phyloP scores from a whole-genome alignment of 148 eudicot genomes.

The Rhododendron simsii region DNA sequence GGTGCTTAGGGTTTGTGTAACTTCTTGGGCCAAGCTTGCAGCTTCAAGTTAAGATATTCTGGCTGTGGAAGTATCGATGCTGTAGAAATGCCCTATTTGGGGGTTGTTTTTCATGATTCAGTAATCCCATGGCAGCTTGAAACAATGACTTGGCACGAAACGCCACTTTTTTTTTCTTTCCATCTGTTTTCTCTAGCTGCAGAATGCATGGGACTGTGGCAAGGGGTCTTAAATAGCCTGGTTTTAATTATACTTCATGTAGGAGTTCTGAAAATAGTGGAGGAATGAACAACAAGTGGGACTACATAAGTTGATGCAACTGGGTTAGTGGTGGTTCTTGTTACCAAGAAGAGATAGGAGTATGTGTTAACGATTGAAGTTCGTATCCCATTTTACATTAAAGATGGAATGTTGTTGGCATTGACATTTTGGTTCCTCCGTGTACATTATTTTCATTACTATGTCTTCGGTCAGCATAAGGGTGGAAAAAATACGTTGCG shows the following conservation, averaged over 20 bases:
- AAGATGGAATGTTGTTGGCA: not conserved
- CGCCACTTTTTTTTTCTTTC: not conserved
- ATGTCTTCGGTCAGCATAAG: not conserved
- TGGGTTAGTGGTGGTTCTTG: not conserved
- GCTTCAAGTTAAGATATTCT: not conserved
- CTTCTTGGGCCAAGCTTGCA: slow-evolving; percentile 1
- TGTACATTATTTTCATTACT: not conserved
- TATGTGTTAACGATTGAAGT: not conserved
- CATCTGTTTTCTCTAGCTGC: too few relatives aligned
- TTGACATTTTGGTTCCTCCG: not conserved
- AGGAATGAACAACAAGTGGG: not conserved
- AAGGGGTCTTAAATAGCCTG: not conserved
- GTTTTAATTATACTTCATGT: not conserved
- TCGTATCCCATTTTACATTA: not conserved
- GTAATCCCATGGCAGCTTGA: not conserved
- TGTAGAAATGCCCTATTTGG: not conserved
- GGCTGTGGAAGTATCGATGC: not conserved
- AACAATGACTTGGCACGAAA: not conserved
- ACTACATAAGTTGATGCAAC: not conserved
- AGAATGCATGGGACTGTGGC: not conserved
- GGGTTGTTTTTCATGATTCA: not conserved
- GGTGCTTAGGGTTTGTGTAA: not conserved
- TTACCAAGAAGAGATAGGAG: not conserved
- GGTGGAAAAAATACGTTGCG: not conserved
- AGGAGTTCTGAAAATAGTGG: not conserved